Evolutionary conservation across 2,329 filamentous ascomycete species (phyloP), one percentile per base, ranked within the genome.

Genomic region (Beauveria rudraprayagi): DNA sequence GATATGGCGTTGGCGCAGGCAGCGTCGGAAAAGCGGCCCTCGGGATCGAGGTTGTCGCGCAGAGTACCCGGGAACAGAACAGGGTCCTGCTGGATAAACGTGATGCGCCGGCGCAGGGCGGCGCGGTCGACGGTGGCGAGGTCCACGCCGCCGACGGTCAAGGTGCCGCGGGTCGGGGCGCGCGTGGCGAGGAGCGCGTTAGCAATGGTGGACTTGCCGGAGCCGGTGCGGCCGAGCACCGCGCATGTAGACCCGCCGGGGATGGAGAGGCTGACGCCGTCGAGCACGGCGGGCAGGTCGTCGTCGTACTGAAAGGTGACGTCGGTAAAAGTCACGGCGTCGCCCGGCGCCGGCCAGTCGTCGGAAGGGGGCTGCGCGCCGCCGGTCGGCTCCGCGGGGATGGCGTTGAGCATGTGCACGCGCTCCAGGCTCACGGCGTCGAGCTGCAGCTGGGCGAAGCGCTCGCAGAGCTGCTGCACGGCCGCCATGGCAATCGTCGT

Each of bases 351-450:
- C 0, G 92, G 92, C 92, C 92, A 96, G 55, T 83, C 83, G 0
- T 88, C 85, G 0, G 90, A 89, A 0, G 90, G 89, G 0, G 91
- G 91, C 1, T 83, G 74, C 3, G 90, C 73, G 1, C 82, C 80
- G 1, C 91, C 91, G 0, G 77, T 79, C 0, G 84, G 77, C 70
- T 96, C 92, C 69, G 90, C 84, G 17, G 92, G 89, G 0, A 96
- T 81, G 62, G 90, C 83, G 1, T 94, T 79, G 0, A 96, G 80
- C 71, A 94, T 90, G 10, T 94, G 85, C 0, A 96, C 87, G 46
- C 92, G 84, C 73, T 96, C 92, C 0, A 96, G 90, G 0, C 89
- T 92, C 0, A 96, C 91, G 66, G 96, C 96, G 69, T 96, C 89
- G 83, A 96, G 92, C 70, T 96, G 91, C 1, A 96, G 80, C 68